Evolutionary conservation across 495 filamentous ascomycete genomes (phyloP), one percentile per base, ranked within the genome.

Genomic region (Penicillium silybi): DNA sequence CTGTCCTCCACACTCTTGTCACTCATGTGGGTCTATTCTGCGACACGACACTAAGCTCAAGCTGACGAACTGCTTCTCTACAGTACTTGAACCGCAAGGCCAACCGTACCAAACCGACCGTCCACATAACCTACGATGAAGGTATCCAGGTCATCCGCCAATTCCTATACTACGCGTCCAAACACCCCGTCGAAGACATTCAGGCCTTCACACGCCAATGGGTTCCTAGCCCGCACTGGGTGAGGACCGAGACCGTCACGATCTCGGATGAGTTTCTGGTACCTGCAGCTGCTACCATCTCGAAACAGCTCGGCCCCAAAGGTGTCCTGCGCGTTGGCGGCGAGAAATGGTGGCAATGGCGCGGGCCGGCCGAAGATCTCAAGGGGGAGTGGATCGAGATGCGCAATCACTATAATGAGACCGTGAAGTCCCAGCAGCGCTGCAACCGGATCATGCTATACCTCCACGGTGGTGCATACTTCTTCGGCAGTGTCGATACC

Each of bases 361-460:
- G 92, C 48, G 70, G 74, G 15, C 76, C 78, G 0, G 71, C 79
- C 15, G 76, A 72, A 26, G 79, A 80, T 0, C 67, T 95, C 44
- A 83, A 82, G 62, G 90, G 87, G 2, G 93, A 97, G 64, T 97
- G 90, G 92, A 86, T 97, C 55, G 93, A 96, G 76, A 96, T 96
- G 92, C 83, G 82, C 49, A 77, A 80, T 47, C 88, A 97, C 58
- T 87, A 91, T 58, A 70, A 85, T 42, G 80, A 85, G 60, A 79
- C 86, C 47, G 87, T 85, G 67, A 77, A 77, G 61, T 67, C 67
- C 3, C 77, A 80, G 43, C 69, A 79, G 25, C 54, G 48, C 27
- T 76, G 79, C 7, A 88, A 85, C 56, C 81, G 89, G 23, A 84
- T 93, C 20, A 95, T 97, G 86, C 73, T 97, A 20, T 97, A 97